Conservation (phyloP, 1,284 basidiomycete genomes). For the Vanrija humicola region DNA sequence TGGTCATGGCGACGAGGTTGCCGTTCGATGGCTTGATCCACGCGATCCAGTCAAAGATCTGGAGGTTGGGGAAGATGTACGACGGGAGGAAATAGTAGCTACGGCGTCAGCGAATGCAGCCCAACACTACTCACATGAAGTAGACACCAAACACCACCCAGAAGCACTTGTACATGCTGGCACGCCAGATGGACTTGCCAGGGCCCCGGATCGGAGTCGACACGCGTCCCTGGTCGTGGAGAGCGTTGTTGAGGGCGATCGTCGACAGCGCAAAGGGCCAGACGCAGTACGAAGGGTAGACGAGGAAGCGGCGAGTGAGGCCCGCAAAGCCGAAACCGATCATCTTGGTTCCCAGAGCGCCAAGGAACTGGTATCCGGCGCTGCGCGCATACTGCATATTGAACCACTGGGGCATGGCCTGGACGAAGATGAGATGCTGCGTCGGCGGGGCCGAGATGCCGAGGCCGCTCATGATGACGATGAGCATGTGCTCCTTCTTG, state of each 20-base stretch:
- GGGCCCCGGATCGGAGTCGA: slow-evolving; percentile 31
- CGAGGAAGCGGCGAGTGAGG: slow-evolving; percentile 29
- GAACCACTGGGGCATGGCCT: slow-evolving; percentile 23
- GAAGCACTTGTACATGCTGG: slow-evolving; percentile 19
- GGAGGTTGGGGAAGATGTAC: slow-evolving; percentile 51
- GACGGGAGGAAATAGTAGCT: slow-evolving; percentile 47
- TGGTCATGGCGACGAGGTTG: slow-evolving; percentile 27
- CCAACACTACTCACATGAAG: slow-evolving; percentile 5
- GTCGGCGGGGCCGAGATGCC: slow-evolving; percentile 45
- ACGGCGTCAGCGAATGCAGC: not conserved
- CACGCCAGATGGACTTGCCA: slow-evolving; percentile 28
- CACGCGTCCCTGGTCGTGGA: slow-evolving; percentile 6
- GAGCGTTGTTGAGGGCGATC: slow-evolving; percentile 39
- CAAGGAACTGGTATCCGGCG: slow-evolving; percentile 35
- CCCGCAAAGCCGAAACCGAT: slow-evolving; percentile 52
- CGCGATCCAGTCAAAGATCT: slow-evolving; percentile 60
- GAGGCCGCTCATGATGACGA: slow-evolving; percentile 33
- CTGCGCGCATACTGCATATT: slow-evolving; percentile 39
- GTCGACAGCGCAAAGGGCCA: slow-evolving; percentile 50
- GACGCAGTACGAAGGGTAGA: slow-evolving; percentile 50
- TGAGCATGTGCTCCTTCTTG: slow-evolving; percentile 40
- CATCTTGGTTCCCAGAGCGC: slow-evolving; percentile 57
- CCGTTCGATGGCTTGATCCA: slow-evolving; percentile 56
- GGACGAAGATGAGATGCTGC: slow-evolving; percentile 60
- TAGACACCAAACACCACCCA: slow-evolving; percentile 14